These are phyloP conservation scores for Candida loeiensis DNA, from an alignment of 805 yeast species.

Conservation along the genomic window DNA sequence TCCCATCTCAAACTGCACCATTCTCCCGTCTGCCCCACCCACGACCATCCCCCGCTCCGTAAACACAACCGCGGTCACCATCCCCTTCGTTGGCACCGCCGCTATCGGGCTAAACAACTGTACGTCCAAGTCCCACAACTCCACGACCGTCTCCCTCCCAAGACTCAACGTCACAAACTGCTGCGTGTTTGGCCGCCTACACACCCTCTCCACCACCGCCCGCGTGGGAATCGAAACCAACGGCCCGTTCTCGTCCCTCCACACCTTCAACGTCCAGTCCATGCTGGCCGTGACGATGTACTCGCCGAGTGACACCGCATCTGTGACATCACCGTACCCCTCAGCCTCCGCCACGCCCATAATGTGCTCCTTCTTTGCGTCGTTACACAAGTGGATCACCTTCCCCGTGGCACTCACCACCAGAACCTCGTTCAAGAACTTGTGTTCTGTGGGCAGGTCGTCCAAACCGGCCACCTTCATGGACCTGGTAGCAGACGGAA, in stretches of 20 bases:
- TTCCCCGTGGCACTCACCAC: slow-evolving; percentile 20
- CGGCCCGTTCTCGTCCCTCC: slow-evolving; percentile 15
- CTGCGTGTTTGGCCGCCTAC: slow-evolving; percentile 16
- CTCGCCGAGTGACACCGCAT: slow-evolving; percentile 5
- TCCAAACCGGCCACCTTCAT: neutral
- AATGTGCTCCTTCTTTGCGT: slow-evolving; percentile 14
- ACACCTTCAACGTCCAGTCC: slow-evolving; percentile 24
- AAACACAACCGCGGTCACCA: slow-evolving; percentile 13
- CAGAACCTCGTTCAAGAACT: slow-evolving; percentile 18
- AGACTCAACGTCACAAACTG: slow-evolving; percentile 28
- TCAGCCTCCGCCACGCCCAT: neutral
- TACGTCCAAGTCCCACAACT: slow-evolving; percentile 29
- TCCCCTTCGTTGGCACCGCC: slow-evolving; percentile 11
- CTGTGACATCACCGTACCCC: slow-evolving; percentile 6
- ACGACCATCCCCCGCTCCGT: slow-evolving; percentile 14
- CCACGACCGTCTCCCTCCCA: slow-evolving; percentile 14
- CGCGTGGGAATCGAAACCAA: slow-evolving; percentile 20
- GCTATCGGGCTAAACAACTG: slow-evolving; percentile 18
- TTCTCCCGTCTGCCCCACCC: slow-evolving; percentile 15
- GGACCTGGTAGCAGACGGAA: neutral
- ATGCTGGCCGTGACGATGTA: slow-evolving; percentile 17
- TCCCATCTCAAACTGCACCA: slow-evolving; percentile 6
- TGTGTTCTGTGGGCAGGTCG: slow-evolving; percentile 10
- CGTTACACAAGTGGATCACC: slow-evolving; percentile 17
- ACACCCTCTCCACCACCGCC: slow-evolving; percentile 17